These are phyloP conservation scores for Podaxis sp. DNA, from an alignment of 768 basidiomycete genomes.

Conservation along the genomic window DNA sequence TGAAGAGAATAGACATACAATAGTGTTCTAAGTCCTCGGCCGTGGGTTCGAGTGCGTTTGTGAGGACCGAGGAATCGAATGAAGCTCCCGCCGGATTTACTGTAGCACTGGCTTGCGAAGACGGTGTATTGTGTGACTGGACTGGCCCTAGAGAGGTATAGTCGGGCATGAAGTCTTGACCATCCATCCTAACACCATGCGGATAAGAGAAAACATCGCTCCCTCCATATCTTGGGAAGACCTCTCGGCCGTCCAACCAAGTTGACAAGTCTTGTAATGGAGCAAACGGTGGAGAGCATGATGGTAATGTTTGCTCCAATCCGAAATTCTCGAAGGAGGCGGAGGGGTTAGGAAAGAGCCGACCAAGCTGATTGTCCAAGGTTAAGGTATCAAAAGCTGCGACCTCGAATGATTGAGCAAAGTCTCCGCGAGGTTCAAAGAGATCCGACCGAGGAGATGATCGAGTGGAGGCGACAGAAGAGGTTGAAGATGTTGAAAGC, in stretches of 20 bases:
- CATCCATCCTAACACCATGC: conserved; percentile 18
- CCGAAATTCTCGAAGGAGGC: conserved; percentile 17
- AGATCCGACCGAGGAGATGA: conserved; percentile 40
- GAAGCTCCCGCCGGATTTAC: conserved; percentile 7
- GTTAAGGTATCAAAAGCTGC: conserved; percentile 28
- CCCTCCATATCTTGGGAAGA: conserved; percentile 30
- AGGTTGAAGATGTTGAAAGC: conserved; percentile 32
- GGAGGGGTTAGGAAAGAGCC: conserved; percentile 33
- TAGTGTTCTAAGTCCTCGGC: conserved; percentile 56
- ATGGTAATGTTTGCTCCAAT: conserved; percentile 25
- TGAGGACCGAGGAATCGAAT: conserved; percentile 32
- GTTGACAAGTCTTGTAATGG: conserved; percentile 28
- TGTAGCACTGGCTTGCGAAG: neutral
- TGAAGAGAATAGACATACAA: conserved; percentile 39
- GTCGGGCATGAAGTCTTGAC: conserved; percentile 20
- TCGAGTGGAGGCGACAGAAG: conserved; percentile 35
- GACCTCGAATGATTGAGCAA: conserved; percentile 18
- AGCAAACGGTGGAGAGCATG: conserved; percentile 27
- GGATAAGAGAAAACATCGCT: conserved; percentile 23
- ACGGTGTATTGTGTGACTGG: neutral
- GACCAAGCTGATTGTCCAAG: conserved; percentile 31
- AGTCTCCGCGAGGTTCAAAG: conserved; percentile 32
- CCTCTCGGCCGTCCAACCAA: conserved; percentile 37
- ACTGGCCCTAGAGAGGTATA: conserved; percentile 15
- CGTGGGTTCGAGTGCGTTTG: conserved; percentile 29